phyloP scores from a whole-genome alignment of 352 stramenopile genomes.

The Globisporangium paroecandrum region DNA sequence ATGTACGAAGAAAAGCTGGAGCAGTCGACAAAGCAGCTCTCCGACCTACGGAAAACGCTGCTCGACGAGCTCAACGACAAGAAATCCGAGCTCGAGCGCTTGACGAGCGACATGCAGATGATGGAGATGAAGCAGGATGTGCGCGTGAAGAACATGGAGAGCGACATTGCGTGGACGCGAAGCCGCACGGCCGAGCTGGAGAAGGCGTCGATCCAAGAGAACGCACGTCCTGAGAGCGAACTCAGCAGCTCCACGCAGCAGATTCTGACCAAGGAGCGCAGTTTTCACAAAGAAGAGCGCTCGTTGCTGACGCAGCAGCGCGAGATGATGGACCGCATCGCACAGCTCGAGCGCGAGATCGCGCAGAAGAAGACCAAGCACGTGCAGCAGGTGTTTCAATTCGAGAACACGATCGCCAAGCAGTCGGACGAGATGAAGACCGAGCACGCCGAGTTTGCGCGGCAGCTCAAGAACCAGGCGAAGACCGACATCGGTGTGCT shows the following conservation, averaged over 20 bases:
- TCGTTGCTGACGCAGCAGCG: conserved; percentile 51
- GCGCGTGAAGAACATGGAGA: conserved; percentile 47
- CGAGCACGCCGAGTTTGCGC: conserved; percentile 45
- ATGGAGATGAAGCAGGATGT: conserved; percentile 61
- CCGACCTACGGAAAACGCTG: conserved; percentile 40
- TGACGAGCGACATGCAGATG: conserved; percentile 41
- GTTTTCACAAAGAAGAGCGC: conserved; percentile 54
- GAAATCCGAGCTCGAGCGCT: conserved; percentile 41
- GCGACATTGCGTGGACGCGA: conserved; percentile 50
- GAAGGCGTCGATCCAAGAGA: conserved; percentile 29
- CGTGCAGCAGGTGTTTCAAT: conserved; percentile 41
- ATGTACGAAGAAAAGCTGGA: conserved; percentile 43
- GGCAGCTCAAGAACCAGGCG: conserved; percentile 51
- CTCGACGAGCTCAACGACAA: conserved; percentile 44
- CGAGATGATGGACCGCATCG: conserved; percentile 51
- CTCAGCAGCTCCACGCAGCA: conserved; percentile 30
- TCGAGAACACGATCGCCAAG: conserved; percentile 42
- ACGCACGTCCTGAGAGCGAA: conserved; percentile 29
- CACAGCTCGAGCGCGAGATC: conserved; percentile 52
- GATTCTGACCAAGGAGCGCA: conserved; percentile 45
- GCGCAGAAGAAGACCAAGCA: conserved; percentile 64
- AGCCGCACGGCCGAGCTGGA: conserved; percentile 45
- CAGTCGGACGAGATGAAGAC: conserved; percentile 31
- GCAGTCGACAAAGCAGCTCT: conserved; percentile 46
- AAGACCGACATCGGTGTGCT: conserved; percentile 49